Percentiles rank a stretch among this genome's conserved stretches.
phyloP scores from a whole-genome alignment of 495 filamentous ascomycete species.

The Xylaria palmicola region DNA sequence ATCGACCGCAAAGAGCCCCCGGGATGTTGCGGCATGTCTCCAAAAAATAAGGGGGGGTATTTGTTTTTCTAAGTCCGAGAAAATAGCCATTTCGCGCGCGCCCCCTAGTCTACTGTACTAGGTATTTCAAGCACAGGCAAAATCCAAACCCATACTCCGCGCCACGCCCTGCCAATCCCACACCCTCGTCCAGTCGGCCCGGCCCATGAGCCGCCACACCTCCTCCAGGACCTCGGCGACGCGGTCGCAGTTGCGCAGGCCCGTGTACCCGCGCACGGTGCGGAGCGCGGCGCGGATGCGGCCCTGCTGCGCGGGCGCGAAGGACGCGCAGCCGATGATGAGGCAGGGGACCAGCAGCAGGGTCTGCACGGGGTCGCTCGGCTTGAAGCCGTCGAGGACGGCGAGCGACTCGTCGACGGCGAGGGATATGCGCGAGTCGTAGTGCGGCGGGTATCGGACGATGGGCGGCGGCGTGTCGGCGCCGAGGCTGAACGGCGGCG shows the following conservation, averaged over 20 bases:
- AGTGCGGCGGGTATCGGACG: constrained; percentile 37
- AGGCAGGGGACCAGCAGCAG: constrained; percentile 88
- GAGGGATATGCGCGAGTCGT: constrained; percentile 62
- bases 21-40: too few species aligned
- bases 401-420: constrained; percentile 78
- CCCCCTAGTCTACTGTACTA: too few species aligned
- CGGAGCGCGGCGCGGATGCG: constrained; percentile 68
- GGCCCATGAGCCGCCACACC: constrained; percentile 82
- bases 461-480: constrained; percentile 50
- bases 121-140: constrained; percentile 56
- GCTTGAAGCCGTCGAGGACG: constrained; percentile 60
- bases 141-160: constrained; percentile 73
- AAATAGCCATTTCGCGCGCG: too few species aligned
- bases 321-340: constrained; percentile 83
- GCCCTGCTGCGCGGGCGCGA: constrained; percentile 65
- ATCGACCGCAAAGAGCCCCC: too few species aligned
- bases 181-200: constrained; percentile 63
- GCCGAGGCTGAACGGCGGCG: constrained; percentile 24
- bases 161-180: constrained; percentile 95
- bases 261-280: constrained; percentile 71
- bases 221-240: constrained; percentile 73
- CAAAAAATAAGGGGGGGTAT: too few species aligned
- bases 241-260: constrained; percentile 76
- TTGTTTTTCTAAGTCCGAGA: too few species aligned
- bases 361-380: constrained; percentile 60